Evolutionary conservation across 2,329 filamentous ascomycete species (phyloP).

Genomic region (Diatrype stigma): DNA sequence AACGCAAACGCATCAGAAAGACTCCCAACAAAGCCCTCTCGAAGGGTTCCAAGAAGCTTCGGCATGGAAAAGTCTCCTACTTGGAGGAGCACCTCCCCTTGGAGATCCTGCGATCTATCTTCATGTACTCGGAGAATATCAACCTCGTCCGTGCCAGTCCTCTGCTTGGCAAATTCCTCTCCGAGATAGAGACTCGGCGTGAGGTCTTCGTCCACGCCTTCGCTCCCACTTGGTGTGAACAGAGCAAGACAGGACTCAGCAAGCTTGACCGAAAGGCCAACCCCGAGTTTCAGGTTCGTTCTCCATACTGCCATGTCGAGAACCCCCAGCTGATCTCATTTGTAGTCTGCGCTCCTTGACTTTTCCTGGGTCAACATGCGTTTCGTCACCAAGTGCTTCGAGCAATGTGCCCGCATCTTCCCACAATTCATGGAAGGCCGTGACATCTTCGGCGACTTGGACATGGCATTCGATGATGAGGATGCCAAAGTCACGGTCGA

Average conservation of each 20-base stretch:
- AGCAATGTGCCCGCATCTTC: constrained; percentile 39
- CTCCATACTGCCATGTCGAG: neutral
- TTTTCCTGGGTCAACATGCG: constrained; percentile 42
- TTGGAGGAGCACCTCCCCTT: constrained; percentile 39
- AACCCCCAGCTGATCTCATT: constrained; percentile 2
- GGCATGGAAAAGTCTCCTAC: constrained; percentile 15
- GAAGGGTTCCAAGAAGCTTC: constrained; percentile 7
- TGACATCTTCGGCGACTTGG: neutral
- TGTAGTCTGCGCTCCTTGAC: constrained; percentile 39
- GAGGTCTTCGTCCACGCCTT: constrained; percentile 35
- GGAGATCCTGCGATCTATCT: constrained; percentile 51
- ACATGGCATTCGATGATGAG: neutral
- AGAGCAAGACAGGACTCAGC: constrained; percentile 12
- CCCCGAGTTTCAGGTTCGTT: constrained; percentile 40
- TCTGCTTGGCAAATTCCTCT: constrained; percentile 43
- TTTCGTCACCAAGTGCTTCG: constrained; percentile 43
- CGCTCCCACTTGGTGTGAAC: constrained; percentile 35
- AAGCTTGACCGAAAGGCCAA: constrained; percentile 30
- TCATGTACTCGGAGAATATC: constrained; percentile 45
- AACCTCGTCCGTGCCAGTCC: constrained; percentile 42
- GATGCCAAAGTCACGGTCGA: neutral
- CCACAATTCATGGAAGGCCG: neutral
- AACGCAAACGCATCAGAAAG: constrained; percentile 8
- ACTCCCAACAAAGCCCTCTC: constrained; percentile 3
- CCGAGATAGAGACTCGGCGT: constrained; percentile 29